Evolutionary conservation across 208 protist species (phyloP), one percentile per base, ranked within the genome.

Genomic region (Wallacemonas rigidus): DNA sequence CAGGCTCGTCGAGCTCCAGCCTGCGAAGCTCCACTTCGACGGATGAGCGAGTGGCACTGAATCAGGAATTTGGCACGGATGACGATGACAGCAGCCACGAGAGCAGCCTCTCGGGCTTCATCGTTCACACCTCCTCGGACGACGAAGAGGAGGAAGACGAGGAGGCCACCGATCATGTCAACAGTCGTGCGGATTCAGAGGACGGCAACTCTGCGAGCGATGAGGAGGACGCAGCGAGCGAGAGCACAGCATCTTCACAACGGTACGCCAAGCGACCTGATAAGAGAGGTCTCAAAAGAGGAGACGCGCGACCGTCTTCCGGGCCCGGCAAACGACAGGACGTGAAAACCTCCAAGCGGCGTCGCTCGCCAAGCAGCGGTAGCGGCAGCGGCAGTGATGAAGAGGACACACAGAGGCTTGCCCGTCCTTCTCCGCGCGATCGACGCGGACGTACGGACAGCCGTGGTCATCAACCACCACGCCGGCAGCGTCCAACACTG

Each of bases 11-110:
- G 61, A 83, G 74, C 3, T 81, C 78, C 3, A 83, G 82, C 53
- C 74, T 92, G 45, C 80, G 80, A 76, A 88, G 80, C 75, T 85
- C 83, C 26, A 93, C 90, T 3, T 89, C 83, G n/a, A 89, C 86
- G 2, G 85, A 84, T 50, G 90, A 92, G 80, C 76, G 90, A 11
- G 79, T 48, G 38, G 77, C 72, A 35, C 44, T 88, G 51, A 79
- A 78, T n/a, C 69, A 55, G 12, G 76, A 84, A 48, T 86, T 88
- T 45, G 76, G 76, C 72, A 71, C 44, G 7, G 79, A 78, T 2
- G 68, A 74, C 53, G 76, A 85, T n/a, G 38, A 65, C 60, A 65
- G 41, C 41, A 68, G 67, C 17, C 50, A 78, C 47, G 79, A 76
- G 8, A 87, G 76, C 51, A 87, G 81, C 61, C 67, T 88, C 43